phyloP scores from a whole-genome alignment of 73 alveolate species.

The Effrenium voratum region DNA sequence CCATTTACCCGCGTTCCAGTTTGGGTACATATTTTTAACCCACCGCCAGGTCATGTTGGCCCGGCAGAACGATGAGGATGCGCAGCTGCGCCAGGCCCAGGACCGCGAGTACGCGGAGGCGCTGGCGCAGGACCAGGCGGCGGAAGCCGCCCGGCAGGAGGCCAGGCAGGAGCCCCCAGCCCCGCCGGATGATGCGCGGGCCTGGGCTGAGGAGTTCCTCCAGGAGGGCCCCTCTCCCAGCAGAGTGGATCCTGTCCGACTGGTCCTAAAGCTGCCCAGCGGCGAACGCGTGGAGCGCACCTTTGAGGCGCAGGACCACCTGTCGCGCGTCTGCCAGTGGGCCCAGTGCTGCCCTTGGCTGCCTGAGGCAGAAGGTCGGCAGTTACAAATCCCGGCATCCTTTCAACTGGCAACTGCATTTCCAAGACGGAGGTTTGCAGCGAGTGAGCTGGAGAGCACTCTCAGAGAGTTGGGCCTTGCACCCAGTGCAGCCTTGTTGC shows the following conservation, averaged over 20 bases:
- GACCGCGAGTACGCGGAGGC: constrained; percentile 59
- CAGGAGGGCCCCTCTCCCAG: background rate
- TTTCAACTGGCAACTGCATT: constrained; percentile 46
- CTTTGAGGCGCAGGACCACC: constrained; percentile 13
- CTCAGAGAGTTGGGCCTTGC: constrained; percentile 49
- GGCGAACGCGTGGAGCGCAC: constrained; percentile 59
- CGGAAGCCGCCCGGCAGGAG: constrained; percentile 45
- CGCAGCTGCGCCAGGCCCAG: constrained; percentile 20
- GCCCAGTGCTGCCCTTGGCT: constrained; percentile 51
- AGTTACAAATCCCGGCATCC: constrained; percentile 2
- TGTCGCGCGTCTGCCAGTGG: constrained; percentile 45
- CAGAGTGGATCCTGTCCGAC: constrained; percentile 5
- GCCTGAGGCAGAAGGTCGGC: constrained; percentile 44
- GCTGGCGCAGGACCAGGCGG: constrained; percentile 49
- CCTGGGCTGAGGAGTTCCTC: background rate
- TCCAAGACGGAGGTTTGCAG: constrained; percentile 2
- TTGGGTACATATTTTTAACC: no score
- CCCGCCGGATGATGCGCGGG: background rate
- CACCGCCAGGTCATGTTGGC: no score
- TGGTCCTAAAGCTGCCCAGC: constrained; percentile 57
- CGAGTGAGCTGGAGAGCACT: background rate
- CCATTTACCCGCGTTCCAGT: no score
- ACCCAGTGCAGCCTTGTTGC: constrained; percentile 32
- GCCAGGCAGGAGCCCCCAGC: background rate
- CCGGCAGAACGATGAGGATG: constrained; percentile 48